A percentile compares a stretch with the other conserved stretches of the same genome.
These are phyloP conservation scores for Biancaea sappan DNA, from an alignment of 306 rosid genomes.

Conservation along the genomic window DNA sequence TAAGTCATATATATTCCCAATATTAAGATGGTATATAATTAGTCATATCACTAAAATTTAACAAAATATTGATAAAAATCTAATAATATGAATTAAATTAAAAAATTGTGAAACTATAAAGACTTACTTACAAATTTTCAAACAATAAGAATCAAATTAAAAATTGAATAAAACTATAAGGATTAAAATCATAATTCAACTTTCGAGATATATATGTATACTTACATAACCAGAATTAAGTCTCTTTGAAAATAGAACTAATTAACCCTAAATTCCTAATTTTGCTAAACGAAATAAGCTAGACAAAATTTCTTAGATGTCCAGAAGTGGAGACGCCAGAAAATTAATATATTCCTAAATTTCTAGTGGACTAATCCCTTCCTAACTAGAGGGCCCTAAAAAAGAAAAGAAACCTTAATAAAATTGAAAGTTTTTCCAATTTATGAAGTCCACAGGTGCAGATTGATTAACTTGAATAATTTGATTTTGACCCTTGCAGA, in stretches of 20 bases:
- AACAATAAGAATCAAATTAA: too few relatives aligned
- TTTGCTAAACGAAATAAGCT: not conserved
- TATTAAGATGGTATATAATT: too few relatives aligned
- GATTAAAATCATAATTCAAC: too few relatives aligned
- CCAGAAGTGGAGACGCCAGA: not conserved
- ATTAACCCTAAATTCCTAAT: not conserved
- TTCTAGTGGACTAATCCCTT: not conserved
- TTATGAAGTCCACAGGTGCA: not conserved
- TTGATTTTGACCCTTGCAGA: constrained; percentile 44
- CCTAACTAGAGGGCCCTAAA: not conserved
- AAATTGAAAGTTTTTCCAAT: not conserved
- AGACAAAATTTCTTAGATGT: not conserved
- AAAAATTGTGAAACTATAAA: too few relatives aligned
- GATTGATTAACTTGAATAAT: constrained; percentile 34
- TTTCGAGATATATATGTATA: not conserved
- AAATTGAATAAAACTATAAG: too few relatives aligned
- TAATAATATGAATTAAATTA: too few relatives aligned
- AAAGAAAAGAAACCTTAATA: not conserved
- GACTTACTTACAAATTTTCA: too few relatives aligned
- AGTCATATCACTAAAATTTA: too few relatives aligned
- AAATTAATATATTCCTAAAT: not conserved
- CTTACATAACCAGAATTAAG: not conserved
- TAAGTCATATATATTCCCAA: too few relatives aligned
- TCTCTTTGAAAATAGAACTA: not conserved
- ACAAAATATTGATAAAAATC: too few relatives aligned